Conservation (phyloP, 31 red algal genomes). For the Asparagopsis taxiformis region DNA sequence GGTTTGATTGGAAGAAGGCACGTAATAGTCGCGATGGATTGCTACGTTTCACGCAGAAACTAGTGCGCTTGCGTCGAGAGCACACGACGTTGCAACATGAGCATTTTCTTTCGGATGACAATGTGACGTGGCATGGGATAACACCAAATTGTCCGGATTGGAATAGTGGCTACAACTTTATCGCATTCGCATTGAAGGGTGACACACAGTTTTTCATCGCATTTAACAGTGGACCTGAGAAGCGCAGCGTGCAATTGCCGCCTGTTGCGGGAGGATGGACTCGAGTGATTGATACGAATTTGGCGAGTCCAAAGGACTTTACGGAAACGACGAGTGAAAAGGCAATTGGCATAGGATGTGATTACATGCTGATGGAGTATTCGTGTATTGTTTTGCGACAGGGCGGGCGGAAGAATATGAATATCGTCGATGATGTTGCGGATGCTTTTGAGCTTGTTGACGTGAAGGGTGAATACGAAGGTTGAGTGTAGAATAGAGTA, state of each 20-base stretch:
- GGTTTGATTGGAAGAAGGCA: constrained; percentile 69
- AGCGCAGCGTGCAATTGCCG: constrained; percentile 45
- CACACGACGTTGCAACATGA: constrained; percentile 27
- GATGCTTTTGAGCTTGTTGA: too few relatives aligned
- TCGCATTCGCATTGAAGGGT: constrained; percentile 70
- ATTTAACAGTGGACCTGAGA: constrained; percentile 78
- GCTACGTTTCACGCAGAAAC: constrained; percentile 31
- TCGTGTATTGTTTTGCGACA: too few relatives aligned
- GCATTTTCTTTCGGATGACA: constrained; percentile 48
- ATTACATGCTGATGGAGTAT: too few relatives aligned
- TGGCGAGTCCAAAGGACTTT: constrained; percentile 60
- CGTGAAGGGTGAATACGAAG: too few relatives aligned
- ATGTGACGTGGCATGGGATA: constrained; percentile 87
- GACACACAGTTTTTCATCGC: constrained; percentile 67
- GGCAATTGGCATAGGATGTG: too few relatives aligned
- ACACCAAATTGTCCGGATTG: constrained; percentile 59
- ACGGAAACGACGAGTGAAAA: too few relatives aligned
- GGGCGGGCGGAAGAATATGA: too few relatives aligned
- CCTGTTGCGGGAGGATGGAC: constrained; percentile 44
- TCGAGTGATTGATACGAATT: constrained; percentile 79
- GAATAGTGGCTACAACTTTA: constrained; percentile 71
- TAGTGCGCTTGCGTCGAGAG: constrained; percentile 53
- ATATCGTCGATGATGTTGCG: too few relatives aligned
- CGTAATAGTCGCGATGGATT: constrained; percentile 27
- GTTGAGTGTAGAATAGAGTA: too few relatives aligned